Conservation (phyloP, 2,329 filamentous ascomycete genomes). For the Neofusicoccum kwambonambiense region DNA sequence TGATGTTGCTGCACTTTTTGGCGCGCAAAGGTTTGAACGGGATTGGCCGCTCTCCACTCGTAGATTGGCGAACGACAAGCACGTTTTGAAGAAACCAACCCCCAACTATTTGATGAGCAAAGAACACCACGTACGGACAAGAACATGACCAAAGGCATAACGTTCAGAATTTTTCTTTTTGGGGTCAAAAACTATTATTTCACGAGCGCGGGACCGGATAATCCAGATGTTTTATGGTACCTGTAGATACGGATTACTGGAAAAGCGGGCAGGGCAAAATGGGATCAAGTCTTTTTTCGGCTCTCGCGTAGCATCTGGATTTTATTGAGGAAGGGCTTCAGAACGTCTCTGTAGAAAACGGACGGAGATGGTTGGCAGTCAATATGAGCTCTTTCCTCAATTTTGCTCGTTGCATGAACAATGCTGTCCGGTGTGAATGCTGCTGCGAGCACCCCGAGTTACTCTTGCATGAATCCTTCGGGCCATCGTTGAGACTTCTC, state of each 20-base stretch:
- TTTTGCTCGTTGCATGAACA: background rate
- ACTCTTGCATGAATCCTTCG: too few species aligned
- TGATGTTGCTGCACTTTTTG: background rate
- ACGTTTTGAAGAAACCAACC: background rate
- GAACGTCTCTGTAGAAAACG: background rate
- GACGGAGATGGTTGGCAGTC: background rate
- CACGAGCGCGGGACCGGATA: background rate
- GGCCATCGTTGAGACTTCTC: too few species aligned
- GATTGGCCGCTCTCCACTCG: background rate
- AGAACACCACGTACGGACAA: background rate
- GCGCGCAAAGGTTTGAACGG: background rate
- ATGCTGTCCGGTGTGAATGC: background rate
- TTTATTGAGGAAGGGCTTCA: background rate
- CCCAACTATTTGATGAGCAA: background rate
- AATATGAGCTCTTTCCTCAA: background rate
- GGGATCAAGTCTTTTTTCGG: background rate
- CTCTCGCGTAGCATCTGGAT: background rate
- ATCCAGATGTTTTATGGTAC: slow-evolving; percentile 2
- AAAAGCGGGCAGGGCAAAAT: background rate
- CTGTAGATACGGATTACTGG: background rate
- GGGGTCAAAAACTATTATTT: background rate
- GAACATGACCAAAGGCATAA: background rate
- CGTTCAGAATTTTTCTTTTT: background rate
- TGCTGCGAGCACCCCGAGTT: too few species aligned
- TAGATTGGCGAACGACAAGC: too few species aligned